Conservation (phyloP, 257 asterid species). For the Solanum paucissectum region DNA sequence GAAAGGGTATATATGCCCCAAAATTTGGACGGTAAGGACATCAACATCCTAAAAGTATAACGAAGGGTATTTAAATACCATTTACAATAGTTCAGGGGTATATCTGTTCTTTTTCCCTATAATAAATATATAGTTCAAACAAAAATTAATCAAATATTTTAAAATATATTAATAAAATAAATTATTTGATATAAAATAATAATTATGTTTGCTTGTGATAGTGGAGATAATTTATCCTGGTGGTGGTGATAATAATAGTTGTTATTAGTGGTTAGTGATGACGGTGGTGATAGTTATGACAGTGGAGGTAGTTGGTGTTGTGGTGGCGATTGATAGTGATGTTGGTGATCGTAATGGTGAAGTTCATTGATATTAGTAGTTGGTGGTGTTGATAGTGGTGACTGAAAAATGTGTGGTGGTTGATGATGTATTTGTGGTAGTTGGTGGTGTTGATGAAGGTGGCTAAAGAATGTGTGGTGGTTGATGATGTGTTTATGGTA, state of each 20-base stretch:
- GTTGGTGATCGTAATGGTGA: background rate
- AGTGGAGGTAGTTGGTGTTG: background rate
- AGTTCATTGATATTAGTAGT: too few relatives aligned
- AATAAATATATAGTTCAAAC: too few relatives aligned
- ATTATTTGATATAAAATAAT: too few relatives aligned
- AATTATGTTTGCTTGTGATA: background rate
- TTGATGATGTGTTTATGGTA: background rate
- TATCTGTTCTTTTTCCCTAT: too few relatives aligned
- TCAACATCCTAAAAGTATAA: too few relatives aligned
- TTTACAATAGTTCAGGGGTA: too few relatives aligned
- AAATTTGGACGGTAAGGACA: too few relatives aligned
- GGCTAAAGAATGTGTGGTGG: background rate
- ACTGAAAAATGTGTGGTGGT: background rate
- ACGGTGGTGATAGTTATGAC: background rate
- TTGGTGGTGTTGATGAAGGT: background rate
- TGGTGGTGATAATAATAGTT: background rate
- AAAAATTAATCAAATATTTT: too few relatives aligned
- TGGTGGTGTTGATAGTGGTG: background rate
- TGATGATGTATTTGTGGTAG: background rate
- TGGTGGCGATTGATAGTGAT: too few relatives aligned
- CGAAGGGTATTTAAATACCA: too few relatives aligned
- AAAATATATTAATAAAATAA: too few relatives aligned
- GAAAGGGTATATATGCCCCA: too few relatives aligned
- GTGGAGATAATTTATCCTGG: background rate
- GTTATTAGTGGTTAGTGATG: background rate